Conservation (phyloP, 1,284 basidiomycete genomes). For the Inonotus obliquus region DNA sequence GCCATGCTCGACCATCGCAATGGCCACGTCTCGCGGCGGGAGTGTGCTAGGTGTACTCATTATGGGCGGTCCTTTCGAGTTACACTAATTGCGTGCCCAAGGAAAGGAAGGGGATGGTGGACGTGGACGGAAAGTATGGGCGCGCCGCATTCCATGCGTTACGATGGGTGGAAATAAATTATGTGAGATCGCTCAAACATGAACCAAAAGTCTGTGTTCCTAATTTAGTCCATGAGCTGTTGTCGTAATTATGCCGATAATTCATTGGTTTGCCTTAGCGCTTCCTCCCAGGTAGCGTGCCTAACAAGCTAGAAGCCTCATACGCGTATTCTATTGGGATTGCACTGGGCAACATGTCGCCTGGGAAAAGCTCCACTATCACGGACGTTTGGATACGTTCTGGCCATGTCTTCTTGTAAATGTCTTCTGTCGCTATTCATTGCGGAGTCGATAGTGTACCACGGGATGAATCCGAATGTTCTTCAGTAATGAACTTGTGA, state of each 20-base stretch:
- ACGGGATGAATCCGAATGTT: no score
- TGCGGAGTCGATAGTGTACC: no score
- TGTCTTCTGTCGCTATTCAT: no score
- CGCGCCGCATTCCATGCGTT: background rate
- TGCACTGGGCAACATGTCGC: background rate
- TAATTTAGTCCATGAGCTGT: background rate
- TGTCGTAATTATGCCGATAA: background rate
- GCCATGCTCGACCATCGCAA: conserved; percentile 49
- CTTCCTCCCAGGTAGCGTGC: background rate
- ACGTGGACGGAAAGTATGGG: background rate
- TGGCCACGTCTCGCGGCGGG: conserved; percentile 55
- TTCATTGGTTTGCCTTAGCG: background rate
- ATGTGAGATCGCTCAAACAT: background rate
- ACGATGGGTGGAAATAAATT: background rate
- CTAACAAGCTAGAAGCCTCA: background rate
- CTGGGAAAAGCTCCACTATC: background rate
- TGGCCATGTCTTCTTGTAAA: no score
- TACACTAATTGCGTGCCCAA: background rate
- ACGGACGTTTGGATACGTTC: background rate
- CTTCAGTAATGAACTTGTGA: no score
- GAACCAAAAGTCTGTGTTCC: background rate
- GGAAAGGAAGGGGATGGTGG: background rate
- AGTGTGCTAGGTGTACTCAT: conserved; percentile 46
- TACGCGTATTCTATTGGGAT: background rate
- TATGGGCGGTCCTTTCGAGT: conserved; percentile 12